A percentile compares a stretch with the other conserved stretches of the same genome.
Evolutionary conservation across 1,139 yeast genomes (phyloP).

Genomic region (Protomyces macrosporus): DNA sequence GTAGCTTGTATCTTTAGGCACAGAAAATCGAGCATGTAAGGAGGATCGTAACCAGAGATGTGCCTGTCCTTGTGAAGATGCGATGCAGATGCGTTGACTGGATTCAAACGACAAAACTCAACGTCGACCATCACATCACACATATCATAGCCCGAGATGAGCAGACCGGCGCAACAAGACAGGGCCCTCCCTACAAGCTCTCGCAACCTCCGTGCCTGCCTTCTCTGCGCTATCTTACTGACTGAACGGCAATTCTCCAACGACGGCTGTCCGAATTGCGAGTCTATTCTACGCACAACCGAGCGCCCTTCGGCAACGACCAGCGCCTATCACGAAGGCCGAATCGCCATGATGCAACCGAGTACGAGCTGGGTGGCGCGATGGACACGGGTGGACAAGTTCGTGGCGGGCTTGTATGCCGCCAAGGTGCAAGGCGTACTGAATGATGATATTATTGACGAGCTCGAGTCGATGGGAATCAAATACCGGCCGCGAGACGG

Average conservation of each 20-base stretch:
- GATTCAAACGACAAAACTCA: no score
- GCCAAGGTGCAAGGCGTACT: slow-evolving; percentile 87
- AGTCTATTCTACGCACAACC: slow-evolving; percentile 56
- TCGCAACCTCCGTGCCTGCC: slow-evolving; percentile 64
- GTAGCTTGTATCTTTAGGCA: no score
- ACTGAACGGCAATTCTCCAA: slow-evolving; percentile 51
- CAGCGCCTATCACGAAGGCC: slow-evolving; percentile 70
- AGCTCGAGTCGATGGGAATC: slow-evolving; percentile 65
- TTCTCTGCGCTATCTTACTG: slow-evolving; percentile 88
- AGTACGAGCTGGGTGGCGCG: slow-evolving; percentile 87
- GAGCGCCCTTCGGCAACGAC: slow-evolving; percentile 42
- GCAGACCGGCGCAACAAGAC: neutral
- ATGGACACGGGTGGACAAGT: slow-evolving; percentile 90
- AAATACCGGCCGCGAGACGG: slow-evolving; percentile 96
- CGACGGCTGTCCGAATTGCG: slow-evolving; percentile 80
- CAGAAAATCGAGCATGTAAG: no score
- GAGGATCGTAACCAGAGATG: no score
- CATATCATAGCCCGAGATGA: neutral
- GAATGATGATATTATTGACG: slow-evolving; percentile 77
- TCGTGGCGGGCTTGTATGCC: slow-evolving; percentile 83
- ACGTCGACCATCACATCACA: no score
- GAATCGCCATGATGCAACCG: slow-evolving; percentile 84
- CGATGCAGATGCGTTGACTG: no score
- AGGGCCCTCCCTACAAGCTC: slow-evolving; percentile 11
- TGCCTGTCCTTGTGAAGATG: no score